Conservation (phyloP, 345 rosid genomes). For the Toxicodendron radicans region DNA sequence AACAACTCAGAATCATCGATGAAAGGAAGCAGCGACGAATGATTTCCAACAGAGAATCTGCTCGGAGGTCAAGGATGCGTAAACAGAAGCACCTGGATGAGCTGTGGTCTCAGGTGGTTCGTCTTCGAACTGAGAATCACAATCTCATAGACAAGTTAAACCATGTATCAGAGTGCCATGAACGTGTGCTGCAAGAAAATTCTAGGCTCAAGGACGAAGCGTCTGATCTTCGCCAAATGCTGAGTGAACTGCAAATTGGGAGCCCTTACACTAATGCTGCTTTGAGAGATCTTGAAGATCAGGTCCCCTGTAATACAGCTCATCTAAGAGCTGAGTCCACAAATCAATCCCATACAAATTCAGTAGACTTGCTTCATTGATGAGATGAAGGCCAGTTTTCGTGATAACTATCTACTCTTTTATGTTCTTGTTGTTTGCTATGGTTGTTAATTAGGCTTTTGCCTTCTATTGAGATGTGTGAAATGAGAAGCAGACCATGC, state of each 20-base stretch:
- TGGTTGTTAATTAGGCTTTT: conserved; percentile 23
- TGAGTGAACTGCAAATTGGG: conserved; percentile 47
- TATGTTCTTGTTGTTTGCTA: conserved; percentile 24
- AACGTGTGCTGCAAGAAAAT: conserved; percentile 67
- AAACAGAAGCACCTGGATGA: conserved; percentile 96
- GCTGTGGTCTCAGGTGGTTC: conserved; percentile 78
- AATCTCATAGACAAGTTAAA: conserved; percentile 67
- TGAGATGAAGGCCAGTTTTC: conserved; percentile 29
- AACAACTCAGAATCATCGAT: conserved; percentile 56
- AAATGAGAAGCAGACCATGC: conserved; percentile 29
- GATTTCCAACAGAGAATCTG: conserved; percentile 97
- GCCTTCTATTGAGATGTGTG: conserved; percentile 21
- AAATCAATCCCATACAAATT: conserved; percentile 32
- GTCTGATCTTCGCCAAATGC: conserved; percentile 70
- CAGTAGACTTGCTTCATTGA: conserved; percentile 48
- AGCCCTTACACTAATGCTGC: conserved; percentile 43
- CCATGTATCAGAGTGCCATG: conserved; percentile 61
- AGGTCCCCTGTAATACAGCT: conserved; percentile 44
- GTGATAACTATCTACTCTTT: not conserved
- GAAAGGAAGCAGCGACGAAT: conserved; percentile 93
- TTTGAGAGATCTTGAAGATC: conserved; percentile 52
- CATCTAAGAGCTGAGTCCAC: conserved; percentile 46
- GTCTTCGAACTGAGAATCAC: conserved; percentile 74
- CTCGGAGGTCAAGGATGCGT: conserved; percentile 94
- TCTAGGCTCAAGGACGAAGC: conserved; percentile 78